These are phyloP conservation scores for Schizosaccharomyces cryophilus DNA, from an alignment of 805 yeast species.

Conservation along the genomic window DNA sequence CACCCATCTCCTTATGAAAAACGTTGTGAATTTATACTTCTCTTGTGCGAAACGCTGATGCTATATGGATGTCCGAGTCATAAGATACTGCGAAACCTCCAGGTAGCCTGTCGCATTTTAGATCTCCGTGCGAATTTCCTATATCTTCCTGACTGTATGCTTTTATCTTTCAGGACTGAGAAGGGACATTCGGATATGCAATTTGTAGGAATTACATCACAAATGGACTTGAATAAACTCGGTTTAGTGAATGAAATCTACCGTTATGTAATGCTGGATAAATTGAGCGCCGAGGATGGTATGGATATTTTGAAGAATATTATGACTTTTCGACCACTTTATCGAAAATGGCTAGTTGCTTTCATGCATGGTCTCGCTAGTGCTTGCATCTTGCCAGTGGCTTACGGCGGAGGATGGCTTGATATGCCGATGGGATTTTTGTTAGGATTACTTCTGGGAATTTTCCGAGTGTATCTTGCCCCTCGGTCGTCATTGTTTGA, in stretches of 20 bases:
- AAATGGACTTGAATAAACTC: slow-evolving; percentile 59
- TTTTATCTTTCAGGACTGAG: slow-evolving; percentile 72
- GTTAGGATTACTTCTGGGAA: slow-evolving; percentile 62
- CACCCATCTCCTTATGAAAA: slow-evolving; percentile 11
- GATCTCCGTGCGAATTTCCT: slow-evolving; percentile 84
- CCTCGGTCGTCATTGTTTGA: slow-evolving; percentile 65
- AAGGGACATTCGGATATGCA: slow-evolving; percentile 89
- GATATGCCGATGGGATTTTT: slow-evolving; percentile 67
- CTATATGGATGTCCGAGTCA: slow-evolving; percentile 90
- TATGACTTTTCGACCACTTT: slow-evolving; percentile 32
- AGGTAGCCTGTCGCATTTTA: slow-evolving; percentile 72
- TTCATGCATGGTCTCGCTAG: slow-evolving; percentile 60
- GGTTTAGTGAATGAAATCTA: slow-evolving; percentile 64
- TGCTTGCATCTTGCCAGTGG: slow-evolving; percentile 62
- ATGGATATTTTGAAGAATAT: slow-evolving; percentile 43
- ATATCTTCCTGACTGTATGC: slow-evolving; percentile 88
- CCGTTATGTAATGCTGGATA: slow-evolving; percentile 73
- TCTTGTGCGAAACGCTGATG: slow-evolving; percentile 77
- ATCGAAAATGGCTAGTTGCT: slow-evolving; percentile 56
- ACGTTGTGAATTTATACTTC: slow-evolving; percentile 60
- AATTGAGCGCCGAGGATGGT: slow-evolving; percentile 74
- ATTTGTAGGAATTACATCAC: slow-evolving; percentile 65
- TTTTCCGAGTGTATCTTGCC: slow-evolving; percentile 53
- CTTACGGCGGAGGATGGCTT: slow-evolving; percentile 70
- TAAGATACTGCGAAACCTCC: slow-evolving; percentile 75